Evolutionary conservation across 768 basidiomycete species (phyloP), one percentile per base, ranked within the genome.

Genomic region (Boletus pseudo-olivaceus): DNA sequence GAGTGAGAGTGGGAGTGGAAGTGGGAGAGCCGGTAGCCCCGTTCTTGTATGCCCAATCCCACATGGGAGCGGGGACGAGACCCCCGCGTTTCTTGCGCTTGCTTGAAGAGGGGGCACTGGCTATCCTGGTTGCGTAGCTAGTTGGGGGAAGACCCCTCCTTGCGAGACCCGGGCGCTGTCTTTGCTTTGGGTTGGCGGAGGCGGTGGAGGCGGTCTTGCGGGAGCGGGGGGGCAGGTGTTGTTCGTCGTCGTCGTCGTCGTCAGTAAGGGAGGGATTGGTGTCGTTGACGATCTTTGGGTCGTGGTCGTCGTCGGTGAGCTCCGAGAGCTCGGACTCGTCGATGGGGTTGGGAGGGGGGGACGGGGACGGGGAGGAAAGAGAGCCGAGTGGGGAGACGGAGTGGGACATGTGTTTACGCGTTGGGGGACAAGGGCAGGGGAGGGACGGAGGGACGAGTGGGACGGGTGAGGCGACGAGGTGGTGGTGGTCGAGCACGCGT

Each of bases 261-360:
- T 47, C 47, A 10, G 66, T 61, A 45, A 59, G 55, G 53, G 65
- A 62, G 37, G 61, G 63, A 43, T 56, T 61, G 35, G 70, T 61
- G 52, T 73, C 68, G 40, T 69, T 63, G 60, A 75, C 70, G 47
- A 43, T 49, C 43, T 59, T 49, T 44, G 69, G 61, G 62, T 87
- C 85, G 60, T 85, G 81, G 61, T 90, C 88, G 64, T 90, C 88
- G 64, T 91, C 88, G 15, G 88, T 90, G 67, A 91, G 82, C 67
- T 89, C 89, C 40, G 88, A 90, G 55, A 91, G 81, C 73, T 90
- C 89, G 7, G 88, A 90, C 69, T 82, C 87, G 60, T 66, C 72
- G 57, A 65, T 68, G 55, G 67, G 74, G 46, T 61, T 62, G 40
- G 70, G 66, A 5, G 77, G 78, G 3, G 78, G 80, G 0, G 87